Percentiles rank a stretch among this genome's conserved stretches.
phyloP scores from a whole-genome alignment of 1,284 basidiomycete genomes.

The Ustilago bromivora region DNA sequence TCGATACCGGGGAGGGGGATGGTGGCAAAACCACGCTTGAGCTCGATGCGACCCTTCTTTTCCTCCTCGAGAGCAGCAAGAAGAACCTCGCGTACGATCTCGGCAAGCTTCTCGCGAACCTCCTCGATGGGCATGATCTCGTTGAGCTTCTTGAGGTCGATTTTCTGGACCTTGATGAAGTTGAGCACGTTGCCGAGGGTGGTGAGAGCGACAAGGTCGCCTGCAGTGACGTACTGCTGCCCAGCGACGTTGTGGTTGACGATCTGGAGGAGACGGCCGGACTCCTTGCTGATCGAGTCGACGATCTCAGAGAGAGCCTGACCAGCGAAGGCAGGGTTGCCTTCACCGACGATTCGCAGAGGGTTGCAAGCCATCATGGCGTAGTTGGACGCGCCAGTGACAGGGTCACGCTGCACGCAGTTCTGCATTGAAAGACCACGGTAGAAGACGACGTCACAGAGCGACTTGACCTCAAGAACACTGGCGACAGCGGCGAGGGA shows the following conservation, averaged over 20 bases:
- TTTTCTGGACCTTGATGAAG: constrained; percentile 95
- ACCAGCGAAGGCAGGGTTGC: constrained; percentile 78
- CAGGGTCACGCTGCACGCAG: constrained; percentile 54
- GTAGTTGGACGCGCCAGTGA: constrained; percentile 73
- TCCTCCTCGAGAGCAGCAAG: constrained; percentile 80
- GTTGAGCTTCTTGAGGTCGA: constrained; percentile 90
- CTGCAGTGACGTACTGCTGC: constrained; percentile 83
- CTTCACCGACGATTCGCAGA: constrained; percentile 78
- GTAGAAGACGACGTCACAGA: constrained; percentile 98
- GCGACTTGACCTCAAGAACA: constrained; percentile 91
- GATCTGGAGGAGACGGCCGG: constrained; percentile 87
- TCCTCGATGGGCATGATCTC: constrained; percentile 86
- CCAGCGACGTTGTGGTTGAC: constrained; percentile 89
- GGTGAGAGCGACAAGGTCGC: constrained; percentile 91
- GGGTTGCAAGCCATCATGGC: constrained; percentile 99
- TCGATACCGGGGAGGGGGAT: constrained; percentile 84
- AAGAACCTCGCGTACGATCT: constrained; percentile 88
- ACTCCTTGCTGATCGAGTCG: constrained; percentile 75
- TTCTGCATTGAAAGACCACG: constrained; percentile 93
- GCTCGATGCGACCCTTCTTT: constrained; percentile 88
- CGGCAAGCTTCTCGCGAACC: constrained; percentile 89
- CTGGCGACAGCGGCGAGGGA: constrained; percentile 96
- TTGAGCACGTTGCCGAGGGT: constrained; percentile 96
- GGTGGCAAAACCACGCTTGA: constrained; percentile 89
- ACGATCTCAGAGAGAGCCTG: constrained; percentile 90